Evolutionary conservation across 768 basidiomycete genomes (phyloP).

Genomic region (Tulasnella sp.): DNA sequence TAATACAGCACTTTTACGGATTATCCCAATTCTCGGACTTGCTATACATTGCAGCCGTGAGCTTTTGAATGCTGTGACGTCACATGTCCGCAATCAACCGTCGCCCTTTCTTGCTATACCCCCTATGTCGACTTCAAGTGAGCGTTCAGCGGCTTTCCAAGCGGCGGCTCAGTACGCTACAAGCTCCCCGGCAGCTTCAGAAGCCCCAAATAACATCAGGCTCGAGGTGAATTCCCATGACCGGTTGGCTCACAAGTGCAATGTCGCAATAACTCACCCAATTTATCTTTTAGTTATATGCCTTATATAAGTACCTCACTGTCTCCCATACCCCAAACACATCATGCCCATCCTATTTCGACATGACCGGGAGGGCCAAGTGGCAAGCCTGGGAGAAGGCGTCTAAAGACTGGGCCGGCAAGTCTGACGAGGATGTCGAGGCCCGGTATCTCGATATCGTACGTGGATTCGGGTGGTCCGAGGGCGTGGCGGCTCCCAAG

Average conservation of each 20-base stretch:
- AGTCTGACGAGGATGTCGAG: slow-evolving; percentile 45
- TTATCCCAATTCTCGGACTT: too few relatives aligned
- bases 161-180: slow-evolving; percentile 23
- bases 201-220: slow-evolving; percentile 39
- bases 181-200: slow-evolving; percentile 34
- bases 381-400: slow-evolving; percentile 70
- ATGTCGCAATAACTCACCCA: slow-evolving; percentile 21
- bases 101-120: too few relatives aligned
- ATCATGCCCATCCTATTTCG: slow-evolving; percentile 63
- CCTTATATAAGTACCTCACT: slow-evolving; percentile 68
- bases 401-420: slow-evolving; percentile 27
- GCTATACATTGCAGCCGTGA: too few relatives aligned
- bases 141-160: slow-evolving; percentile 4
- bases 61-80: too few relatives aligned
- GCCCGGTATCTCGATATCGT: slow-evolving; percentile 62
- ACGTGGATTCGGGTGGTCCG: slow-evolving; percentile 52
- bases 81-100: too few relatives aligned
- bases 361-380: slow-evolving; percentile 69
- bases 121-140: neutral
- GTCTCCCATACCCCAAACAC: slow-evolving; percentile 44
- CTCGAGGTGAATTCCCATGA: slow-evolving; percentile 10
- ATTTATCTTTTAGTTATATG: slow-evolving; percentile 60
- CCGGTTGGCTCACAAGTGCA: too few relatives aligned
- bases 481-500: slow-evolving; percentile 13
- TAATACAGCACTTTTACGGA: too few relatives aligned